Percentiles rank a stretch among this genome's conserved stretches.
These are phyloP conservation scores for Macrolepiota fuliginosa DNA, from an alignment of 768 basidiomycete genomes.

Conservation along the genomic window DNA sequence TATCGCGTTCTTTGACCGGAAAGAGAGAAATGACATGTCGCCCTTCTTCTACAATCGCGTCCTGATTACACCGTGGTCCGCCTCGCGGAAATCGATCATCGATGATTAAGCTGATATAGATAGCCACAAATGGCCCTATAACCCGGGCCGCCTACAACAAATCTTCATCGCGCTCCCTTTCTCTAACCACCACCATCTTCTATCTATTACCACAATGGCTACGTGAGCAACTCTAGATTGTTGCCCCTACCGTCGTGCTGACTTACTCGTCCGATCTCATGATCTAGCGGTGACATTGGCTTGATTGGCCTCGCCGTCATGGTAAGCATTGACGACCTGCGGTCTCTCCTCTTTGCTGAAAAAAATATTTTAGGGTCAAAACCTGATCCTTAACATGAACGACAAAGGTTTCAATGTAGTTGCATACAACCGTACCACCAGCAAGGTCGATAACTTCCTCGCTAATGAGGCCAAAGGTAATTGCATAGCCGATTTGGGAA, in stretches of 20 bases:
- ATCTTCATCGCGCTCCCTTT: slow-evolving; percentile 16
- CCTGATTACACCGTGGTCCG: slow-evolving; percentile 9
- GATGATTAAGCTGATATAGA: slow-evolving; percentile 18
- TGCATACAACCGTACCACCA: slow-evolving; percentile 95
- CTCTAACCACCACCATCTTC: slow-evolving; percentile 30
- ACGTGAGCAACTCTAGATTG: slow-evolving; percentile 23
- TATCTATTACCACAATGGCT: slow-evolving; percentile 47
- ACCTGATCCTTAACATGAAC: slow-evolving; percentile 97
- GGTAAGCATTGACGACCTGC: slow-evolving; percentile 48
- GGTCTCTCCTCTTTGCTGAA: slow-evolving; percentile 18
- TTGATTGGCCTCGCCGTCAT: slow-evolving; percentile 99
- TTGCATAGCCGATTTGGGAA: slow-evolving; percentile 23
- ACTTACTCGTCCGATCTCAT: not conserved
- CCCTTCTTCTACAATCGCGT: not conserved
- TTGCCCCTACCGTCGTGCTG: slow-evolving; percentile 10
- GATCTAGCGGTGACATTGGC: slow-evolving; percentile 88
- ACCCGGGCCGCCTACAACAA: slow-evolving; percentile 9
- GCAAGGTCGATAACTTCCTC: slow-evolving; percentile 95
- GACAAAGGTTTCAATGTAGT: slow-evolving; percentile 99
- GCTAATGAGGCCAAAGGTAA: slow-evolving; percentile 96
- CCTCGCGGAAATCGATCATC: slow-evolving; percentile 17
- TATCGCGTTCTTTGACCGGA: not conserved
- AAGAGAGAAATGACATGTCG: slow-evolving; percentile 1
- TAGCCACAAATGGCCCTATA: slow-evolving; percentile 8
- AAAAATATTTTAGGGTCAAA: slow-evolving; percentile 75